Percentiles rank a stretch among this genome's conserved stretches.
These are phyloP conservation scores for Musa beccarii DNA, from an alignment of 176 grass and related monocot genomes.

Conservation along the genomic window DNA sequence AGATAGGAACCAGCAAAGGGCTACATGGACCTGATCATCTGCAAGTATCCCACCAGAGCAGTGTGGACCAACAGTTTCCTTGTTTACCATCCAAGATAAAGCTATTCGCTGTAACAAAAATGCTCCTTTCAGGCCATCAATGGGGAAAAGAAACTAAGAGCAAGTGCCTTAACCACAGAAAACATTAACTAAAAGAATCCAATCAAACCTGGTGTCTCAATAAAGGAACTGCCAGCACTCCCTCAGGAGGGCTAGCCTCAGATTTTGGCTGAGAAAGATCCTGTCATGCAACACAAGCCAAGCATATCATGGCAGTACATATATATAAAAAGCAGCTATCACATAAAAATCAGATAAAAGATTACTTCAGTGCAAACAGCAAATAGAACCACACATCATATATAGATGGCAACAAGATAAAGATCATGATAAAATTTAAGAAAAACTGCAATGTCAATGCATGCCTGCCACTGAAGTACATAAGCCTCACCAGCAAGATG, in stretches of 20 bases:
- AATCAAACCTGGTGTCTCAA: slow-evolving; percentile 82
- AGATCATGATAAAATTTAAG: too few species aligned
- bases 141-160: slow-evolving; percentile 3
- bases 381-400: too few species aligned
- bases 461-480: too few species aligned
- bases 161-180: background rate
- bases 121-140: slow-evolving; percentile 14
- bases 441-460: too few species aligned
- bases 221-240: slow-evolving; percentile 70
- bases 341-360: too few species aligned
- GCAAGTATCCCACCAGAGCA: slow-evolving; percentile 98
- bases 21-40: slow-evolving; percentile 81
- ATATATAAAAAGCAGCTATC: background rate
- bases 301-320: background rate
- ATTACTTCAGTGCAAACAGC: too few species aligned
- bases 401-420: too few species aligned
- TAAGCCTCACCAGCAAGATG: too few species aligned
- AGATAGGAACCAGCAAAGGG: background rate
- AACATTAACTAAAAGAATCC: background rate
- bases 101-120: slow-evolving; percentile 70
- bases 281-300: slow-evolving; percentile 40
- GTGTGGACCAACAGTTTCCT: slow-evolving; percentile 54
- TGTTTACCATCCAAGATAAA: slow-evolving; percentile 96
- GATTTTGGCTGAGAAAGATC: slow-evolving; percentile 78
- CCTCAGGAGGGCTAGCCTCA: slow-evolving; percentile 82